Evolutionary conservation across 139 green algal genomes (phyloP).

Genomic region (Zygnema circumcarinatum): DNA sequence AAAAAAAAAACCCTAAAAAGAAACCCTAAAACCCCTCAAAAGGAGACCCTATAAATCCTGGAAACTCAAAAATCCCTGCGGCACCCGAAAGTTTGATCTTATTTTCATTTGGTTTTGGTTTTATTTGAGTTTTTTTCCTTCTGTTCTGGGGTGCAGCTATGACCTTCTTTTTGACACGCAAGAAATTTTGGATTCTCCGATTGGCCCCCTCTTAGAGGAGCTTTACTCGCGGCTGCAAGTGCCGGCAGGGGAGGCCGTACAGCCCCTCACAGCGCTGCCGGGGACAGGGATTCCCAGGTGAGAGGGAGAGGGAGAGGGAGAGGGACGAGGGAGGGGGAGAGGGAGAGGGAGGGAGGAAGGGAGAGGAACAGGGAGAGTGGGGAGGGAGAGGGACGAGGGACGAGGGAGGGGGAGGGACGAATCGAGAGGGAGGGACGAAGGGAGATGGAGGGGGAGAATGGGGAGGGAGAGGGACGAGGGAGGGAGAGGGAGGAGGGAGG

Average conservation of each 20-base stretch:
- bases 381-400: too few species aligned
- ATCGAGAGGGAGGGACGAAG: too few species aligned
- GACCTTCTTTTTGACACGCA: conserved; percentile 36
- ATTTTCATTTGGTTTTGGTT: background rate
- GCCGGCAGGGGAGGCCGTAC: conserved; percentile 34
- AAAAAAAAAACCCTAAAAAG: background rate
- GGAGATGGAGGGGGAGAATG: background rate
- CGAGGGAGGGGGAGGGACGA: too few species aligned
- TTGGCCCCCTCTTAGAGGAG: conserved; percentile 13
- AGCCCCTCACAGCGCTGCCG: conserved; percentile 50
- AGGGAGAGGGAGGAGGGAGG: background rate
- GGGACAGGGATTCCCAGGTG: conserved; percentile 46
- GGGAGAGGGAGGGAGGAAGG: background rate
- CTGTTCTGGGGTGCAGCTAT: background rate
- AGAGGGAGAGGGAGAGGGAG: background rate
- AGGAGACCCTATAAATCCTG: conserved; percentile 5
- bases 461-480: background rate
- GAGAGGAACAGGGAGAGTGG: too few species aligned
- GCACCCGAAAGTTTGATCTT: background rate
- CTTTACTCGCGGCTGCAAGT: background rate
- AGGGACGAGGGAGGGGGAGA: background rate
- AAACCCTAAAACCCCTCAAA: background rate
- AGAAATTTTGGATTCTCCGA: conserved; percentile 48
- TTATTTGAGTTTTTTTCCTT: background rate
- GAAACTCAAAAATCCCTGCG: conserved; percentile 2